These are phyloP conservation scores for Litsea cubeba DNA, from an alignment of 164 flowering plant species.

Conservation along the genomic window DNA sequence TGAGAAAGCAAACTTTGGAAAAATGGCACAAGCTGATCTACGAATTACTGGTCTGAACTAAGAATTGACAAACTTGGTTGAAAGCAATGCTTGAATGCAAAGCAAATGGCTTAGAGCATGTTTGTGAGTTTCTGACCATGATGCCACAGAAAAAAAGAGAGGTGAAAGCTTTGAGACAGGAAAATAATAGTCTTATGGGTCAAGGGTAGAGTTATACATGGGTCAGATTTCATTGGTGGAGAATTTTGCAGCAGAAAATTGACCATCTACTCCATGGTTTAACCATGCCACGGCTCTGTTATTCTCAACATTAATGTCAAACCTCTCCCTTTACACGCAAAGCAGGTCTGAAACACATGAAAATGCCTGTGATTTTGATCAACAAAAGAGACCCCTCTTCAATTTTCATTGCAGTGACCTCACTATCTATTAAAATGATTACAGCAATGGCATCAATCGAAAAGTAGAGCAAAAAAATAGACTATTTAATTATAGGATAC, in stretches of 20 bases:
- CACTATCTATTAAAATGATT: no score
- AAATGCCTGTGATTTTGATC: no score
- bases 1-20: not conserved
- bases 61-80: not conserved
- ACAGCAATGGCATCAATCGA: no score
- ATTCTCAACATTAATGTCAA: not conserved
- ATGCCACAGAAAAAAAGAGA: not conserved
- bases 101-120: not conserved
- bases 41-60: not conserved
- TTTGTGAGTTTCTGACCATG: not conserved
- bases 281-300: not conserved
- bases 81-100: not conserved
- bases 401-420: no score
- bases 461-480: no score
- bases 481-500: no score
- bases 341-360: no score
- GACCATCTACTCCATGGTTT: not conserved
- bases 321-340: no score
- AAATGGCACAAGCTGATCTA: not conserved
- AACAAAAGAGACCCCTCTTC: no score
- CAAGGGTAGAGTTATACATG: not conserved
- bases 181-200: not conserved
- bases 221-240: not conserved
- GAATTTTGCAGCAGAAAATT: not conserved
- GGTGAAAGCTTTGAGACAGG: not conserved